Evolutionary conservation across 2,329 filamentous ascomycete genomes (phyloP), one percentile per base, ranked within the genome.

Genomic region (Trichothecium roseum): DNA sequence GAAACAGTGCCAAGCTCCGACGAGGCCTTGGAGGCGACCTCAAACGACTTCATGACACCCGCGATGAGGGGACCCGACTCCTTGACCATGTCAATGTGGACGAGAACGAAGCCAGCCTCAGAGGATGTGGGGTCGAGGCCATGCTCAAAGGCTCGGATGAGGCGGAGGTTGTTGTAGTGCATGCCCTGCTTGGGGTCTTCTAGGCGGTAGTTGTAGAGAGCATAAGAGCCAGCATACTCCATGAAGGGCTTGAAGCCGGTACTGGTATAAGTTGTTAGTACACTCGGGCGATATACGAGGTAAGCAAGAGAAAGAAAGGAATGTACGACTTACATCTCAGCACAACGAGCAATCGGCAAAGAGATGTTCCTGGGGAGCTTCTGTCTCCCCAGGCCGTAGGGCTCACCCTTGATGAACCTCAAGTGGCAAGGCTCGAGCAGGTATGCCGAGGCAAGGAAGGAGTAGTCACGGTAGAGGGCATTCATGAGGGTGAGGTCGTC

Each of bases 41-140:
- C 70, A n/a, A 14, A 16, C 9, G 8, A 9, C 35, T 75, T 68
- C 32, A 85, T 69, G 4, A 78, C 74, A 22, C 85, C 85, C 29
- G 74, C 70, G 32, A 95, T 78, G 2, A 96, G 68, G 1, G 77
- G 74, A 1, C 81, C 81, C 1, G 87, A 88, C 58, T 94, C 78
- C 53, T 79, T 80, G 34, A 94, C 89, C 88, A 95, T 96, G 59
- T 93, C 86, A 35, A 96, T 79, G 57, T 95, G 89, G 4, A 91
- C 88, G 10, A 95, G 73, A n/a, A 95, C 86, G 55, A 96, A 95
- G 34, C 89, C 89, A 1, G 89, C 89, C 58, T 95, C 89, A 7
- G 87, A 94, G 3, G 85, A 93, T 22, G 71, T 72, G 1, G 84
- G 84, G 55, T 95, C 84, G 8, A 94, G 76, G 12, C 89, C 89